Conservation (phyloP, 805 yeast genomes). For the Sugiyamaella chiloensis region DNA sequence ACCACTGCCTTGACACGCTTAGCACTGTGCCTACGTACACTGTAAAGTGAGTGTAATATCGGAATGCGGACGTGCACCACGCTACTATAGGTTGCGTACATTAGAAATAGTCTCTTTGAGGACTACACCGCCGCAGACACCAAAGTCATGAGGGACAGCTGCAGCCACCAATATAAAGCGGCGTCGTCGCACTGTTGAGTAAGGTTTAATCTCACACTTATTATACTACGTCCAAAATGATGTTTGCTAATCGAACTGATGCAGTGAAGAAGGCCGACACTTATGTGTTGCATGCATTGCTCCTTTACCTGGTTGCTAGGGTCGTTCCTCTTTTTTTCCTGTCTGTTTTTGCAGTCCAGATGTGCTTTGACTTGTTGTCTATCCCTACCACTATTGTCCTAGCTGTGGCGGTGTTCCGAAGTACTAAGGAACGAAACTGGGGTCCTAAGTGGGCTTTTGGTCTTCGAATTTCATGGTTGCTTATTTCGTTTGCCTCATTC, state of each 20-base stretch:
- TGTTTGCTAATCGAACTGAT: background rate
- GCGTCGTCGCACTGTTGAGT: no score
- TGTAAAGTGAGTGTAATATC: no score
- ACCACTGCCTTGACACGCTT: no score
- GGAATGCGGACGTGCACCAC: no score
- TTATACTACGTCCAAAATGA: no score
- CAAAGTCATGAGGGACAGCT: no score
- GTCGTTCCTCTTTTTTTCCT: background rate
- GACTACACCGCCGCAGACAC: no score
- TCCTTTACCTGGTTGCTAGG: background rate
- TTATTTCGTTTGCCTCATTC: background rate
- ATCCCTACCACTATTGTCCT: background rate
- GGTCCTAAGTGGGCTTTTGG: conserved; percentile 4
- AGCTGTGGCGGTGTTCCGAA: background rate
- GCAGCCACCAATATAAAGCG: no score
- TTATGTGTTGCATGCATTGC: background rate
- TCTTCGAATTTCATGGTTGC: background rate
- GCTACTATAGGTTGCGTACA: no score
- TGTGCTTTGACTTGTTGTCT: background rate
- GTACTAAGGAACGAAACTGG: conserved; percentile 1
- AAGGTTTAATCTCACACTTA: no score
- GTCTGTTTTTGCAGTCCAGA: background rate
- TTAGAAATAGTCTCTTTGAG: no score
- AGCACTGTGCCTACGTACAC: no score
- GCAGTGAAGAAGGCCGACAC: background rate